These are phyloP conservation scores for Lentinus tigrinus DNA, from an alignment of 768 basidiomycete genomes.

Conservation along the genomic window DNA sequence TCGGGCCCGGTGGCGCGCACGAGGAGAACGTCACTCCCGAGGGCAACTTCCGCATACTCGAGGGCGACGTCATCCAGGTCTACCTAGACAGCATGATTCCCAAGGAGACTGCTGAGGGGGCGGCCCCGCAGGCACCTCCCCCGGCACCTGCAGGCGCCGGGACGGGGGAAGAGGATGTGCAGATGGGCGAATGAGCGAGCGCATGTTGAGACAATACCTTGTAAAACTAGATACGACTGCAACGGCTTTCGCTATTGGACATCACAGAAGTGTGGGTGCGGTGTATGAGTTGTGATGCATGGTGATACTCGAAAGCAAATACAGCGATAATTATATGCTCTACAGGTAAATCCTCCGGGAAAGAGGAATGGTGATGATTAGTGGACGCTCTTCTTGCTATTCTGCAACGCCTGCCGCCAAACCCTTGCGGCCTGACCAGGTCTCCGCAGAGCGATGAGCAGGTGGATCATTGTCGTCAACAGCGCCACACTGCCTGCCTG, in stretches of 20 bases:
- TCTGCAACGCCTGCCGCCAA: constrained; percentile 46
- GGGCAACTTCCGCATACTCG: constrained; percentile 82
- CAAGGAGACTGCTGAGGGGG: constrained; percentile 52
- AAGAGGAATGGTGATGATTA: not conserved
- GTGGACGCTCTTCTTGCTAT: constrained; percentile 1
- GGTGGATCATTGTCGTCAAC: constrained; percentile 77
- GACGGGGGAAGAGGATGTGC: constrained; percentile 72
- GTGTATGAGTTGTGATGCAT: constrained; percentile 1
- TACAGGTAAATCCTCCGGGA: not conserved
- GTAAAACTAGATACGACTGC: constrained; percentile 13
- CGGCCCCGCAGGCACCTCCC: constrained; percentile 40
- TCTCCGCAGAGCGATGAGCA: constrained; percentile 67
- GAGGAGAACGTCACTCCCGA: constrained; percentile 52
- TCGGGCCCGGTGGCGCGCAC: constrained; percentile 67
- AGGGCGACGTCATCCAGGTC: constrained; percentile 72
- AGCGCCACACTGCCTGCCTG: constrained; percentile 93
- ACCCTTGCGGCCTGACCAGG: constrained; percentile 65
- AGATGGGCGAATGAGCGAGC: constrained; percentile 65
- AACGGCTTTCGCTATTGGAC: not conserved
- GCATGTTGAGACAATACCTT: constrained; percentile 8
- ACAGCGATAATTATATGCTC: constrained; percentile 10
- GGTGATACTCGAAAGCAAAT: not conserved
- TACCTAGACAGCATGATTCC: constrained; percentile 79
- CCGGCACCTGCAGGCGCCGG: constrained; percentile 45
- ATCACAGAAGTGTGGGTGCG: not conserved